Evolutionary conservation across 371 early-diverging fungal genomes (phyloP), one percentile per base, ranked within the genome.

Genomic region (Mortierella sp.): DNA sequence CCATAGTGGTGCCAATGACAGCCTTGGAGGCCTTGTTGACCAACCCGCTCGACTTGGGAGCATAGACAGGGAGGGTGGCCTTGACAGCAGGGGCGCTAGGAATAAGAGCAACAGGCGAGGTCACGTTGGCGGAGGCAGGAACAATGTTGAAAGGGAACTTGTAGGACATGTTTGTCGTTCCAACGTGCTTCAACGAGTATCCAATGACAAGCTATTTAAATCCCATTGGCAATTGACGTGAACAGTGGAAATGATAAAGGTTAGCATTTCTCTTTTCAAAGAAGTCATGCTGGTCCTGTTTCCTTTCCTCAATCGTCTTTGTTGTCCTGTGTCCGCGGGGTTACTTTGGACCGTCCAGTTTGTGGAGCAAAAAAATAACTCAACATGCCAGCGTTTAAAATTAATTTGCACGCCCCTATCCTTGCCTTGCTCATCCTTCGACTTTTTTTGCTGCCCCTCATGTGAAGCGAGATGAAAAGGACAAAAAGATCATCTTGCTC

Each of bases 141-240:
- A 78, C 79, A 16, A 78, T n/a, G 44, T 34, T 78, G 48, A 83
- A 64, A 14, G 76, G 83, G 31, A 63, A 37, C 34, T 52, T 69
- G 76, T 83, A 83, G 53, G 16, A 40, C 34, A 75, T 52, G 4
- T 70, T 70, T 34, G 22, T 68, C 65, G 73, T 78, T 10, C 29
- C 44, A 34, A 65, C 47, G 14, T 71, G 6, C 40, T 70, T 44
- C 66, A 79, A 34, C 13, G 76, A 64, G 61, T 78, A 79, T 31
- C 76, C 73, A 45, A 82, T 66, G 44, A 68, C 39, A 53, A 82
- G 69, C 83, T 82, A 70, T 52, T 31, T n/a, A n/a, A n/a, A n/a
- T n/a, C n/a, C n/a, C n/a, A n/a, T n/a, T n/a, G n/a, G n/a, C n/a
- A n/a, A n/a, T n/a, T n/a, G n/a, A n/a, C n/a, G n/a, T n/a, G n/a